Conservation (phyloP, 768 basidiomycete species). For the Rubroboletus pulcherrimus region DNA sequence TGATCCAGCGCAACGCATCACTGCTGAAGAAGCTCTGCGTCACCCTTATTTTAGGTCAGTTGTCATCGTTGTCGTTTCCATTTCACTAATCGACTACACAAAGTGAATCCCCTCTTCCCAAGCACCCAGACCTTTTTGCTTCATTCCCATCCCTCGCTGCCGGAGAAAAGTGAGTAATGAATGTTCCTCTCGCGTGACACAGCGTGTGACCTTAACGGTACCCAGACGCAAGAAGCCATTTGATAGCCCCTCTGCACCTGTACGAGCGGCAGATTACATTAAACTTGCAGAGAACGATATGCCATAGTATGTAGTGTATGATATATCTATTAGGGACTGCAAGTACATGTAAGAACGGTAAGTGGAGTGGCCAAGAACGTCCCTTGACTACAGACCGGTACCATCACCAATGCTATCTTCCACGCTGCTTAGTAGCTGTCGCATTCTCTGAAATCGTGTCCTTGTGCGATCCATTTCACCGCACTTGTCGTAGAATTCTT, state of each 20-base stretch:
- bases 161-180: conserved; percentile 75
- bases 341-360: neutral
- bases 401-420: conserved; percentile 18
- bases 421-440: conserved; percentile 38
- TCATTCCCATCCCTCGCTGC: conserved; percentile 96
- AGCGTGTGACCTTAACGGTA: conserved; percentile 9
- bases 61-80: neutral
- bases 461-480: conserved; percentile 69
- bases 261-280: conserved; percentile 66
- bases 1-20: conserved; percentile 82
- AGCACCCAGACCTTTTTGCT: conserved; percentile 92
- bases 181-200: neutral
- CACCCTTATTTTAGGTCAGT: conserved; percentile 88
- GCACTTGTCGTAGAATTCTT: conserved; percentile 71
- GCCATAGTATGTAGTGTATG: conserved; percentile 15
- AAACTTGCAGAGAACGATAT: conserved; percentile 62
- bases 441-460: conserved; percentile 64
- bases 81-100: neutral
- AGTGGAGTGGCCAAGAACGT: neutral
- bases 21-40: conserved; percentile 83
- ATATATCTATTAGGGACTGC: neutral
- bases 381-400: conserved; percentile 2
- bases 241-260: conserved; percentile 77
- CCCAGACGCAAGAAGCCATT: conserved; percentile 71
- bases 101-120: conserved; percentile 92